Evolutionary conservation across 257 asterid genomes (phyloP), one percentile per base, ranked within the genome.

Genomic region (Paraleonurus japonicus): DNA sequence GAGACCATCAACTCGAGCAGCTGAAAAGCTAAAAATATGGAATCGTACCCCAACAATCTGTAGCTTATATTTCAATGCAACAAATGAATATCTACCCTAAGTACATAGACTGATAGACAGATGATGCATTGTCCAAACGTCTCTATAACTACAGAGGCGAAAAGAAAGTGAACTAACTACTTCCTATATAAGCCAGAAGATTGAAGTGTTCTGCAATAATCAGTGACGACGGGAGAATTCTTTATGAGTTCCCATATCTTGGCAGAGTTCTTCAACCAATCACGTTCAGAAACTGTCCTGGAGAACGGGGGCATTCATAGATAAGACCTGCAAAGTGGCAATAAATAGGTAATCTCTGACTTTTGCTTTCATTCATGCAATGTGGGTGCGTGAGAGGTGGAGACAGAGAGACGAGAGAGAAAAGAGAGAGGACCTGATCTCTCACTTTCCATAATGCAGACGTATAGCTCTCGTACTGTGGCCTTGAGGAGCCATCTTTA

Each of bases 231-330:
- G 3, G 96, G 79, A 20, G 97, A 89, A 45, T 74, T 83, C 86
- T 79, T 91, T 11, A 94, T 74, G 67, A 86, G 77, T 33, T 91
- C 99, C 99, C 97, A 91, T 78, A 94, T 86, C 89, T 91, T 94
- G 22, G 92, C 89, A 45, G 96, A 91, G 77, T 94, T 94, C 90
- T 89, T 91, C 83, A 94, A 74, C 99, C 99, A 94, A 67, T 91
- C 97, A 0, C 97, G 96, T 78, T 94, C 99, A 8, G 97, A 94
- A 61, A 91, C 86, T 5, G 85, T 83, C 80, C 97, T 89, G 16
- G 92, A 79, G 76, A 91, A 94, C 1, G 95, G 96, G 81, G 20
- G 86, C 76, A 66, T 75, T 82, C 92, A 81, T 91, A 0, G 97
- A 88, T 76, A 94, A 62, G 64, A 94, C 89, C 97, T 92, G 86